These are phyloP conservation scores for Eleusine coracana DNA, from an alignment of 176 grass and related monocot genomes.

Conservation along the genomic window DNA sequence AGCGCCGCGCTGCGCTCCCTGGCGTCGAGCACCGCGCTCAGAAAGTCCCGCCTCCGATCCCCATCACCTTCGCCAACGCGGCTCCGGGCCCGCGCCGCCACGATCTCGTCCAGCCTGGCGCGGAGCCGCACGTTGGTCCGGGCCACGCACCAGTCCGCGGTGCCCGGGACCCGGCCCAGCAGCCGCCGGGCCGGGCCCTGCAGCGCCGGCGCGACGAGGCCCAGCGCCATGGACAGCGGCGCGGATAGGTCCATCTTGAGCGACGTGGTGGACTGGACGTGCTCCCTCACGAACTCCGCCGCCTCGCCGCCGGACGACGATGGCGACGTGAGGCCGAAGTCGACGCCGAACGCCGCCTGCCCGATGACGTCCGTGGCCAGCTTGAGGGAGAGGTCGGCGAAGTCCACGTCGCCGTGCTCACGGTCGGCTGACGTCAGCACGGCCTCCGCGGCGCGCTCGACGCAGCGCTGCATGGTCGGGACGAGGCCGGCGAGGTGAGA, in stretches of 20 bases:
- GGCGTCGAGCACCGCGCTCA: conserved; percentile 68
- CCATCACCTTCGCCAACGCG: neutral
- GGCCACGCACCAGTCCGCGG: conserved; percentile 59
- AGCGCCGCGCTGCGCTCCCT: conserved; percentile 43
- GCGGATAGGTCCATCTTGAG: conserved; percentile 81
- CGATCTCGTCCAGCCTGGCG: conserved; percentile 55
- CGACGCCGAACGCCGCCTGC: conserved; percentile 66
- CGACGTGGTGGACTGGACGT: conserved; percentile 72
- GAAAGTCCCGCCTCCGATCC: conserved; percentile 44
- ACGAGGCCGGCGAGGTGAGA: conserved; percentile 72
- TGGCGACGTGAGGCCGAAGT: conserved; percentile 53
- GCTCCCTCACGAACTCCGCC: conserved; percentile 64
- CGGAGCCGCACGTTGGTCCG: conserved; percentile 57
- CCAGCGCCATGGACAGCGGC: conserved; percentile 65
- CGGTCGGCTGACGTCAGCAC: conserved; percentile 1
- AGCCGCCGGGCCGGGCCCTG: conserved; percentile 51
- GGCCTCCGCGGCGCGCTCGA: conserved; percentile 45
- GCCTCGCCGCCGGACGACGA: conserved; percentile 28
- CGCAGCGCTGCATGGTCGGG: conserved; percentile 70
- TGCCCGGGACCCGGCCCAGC: conserved; percentile 49
- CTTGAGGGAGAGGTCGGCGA: conserved; percentile 71
- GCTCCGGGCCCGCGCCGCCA: conserved; percentile 33
- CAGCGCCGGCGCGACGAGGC: conserved; percentile 63
- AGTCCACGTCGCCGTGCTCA: conserved; percentile 41
- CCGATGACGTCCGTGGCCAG: conserved; percentile 79